These are phyloP conservation scores for Sphaerulina musiva DNA, from an alignment of 2,329 filamentous ascomycete species.

Conservation along the genomic window DNA sequence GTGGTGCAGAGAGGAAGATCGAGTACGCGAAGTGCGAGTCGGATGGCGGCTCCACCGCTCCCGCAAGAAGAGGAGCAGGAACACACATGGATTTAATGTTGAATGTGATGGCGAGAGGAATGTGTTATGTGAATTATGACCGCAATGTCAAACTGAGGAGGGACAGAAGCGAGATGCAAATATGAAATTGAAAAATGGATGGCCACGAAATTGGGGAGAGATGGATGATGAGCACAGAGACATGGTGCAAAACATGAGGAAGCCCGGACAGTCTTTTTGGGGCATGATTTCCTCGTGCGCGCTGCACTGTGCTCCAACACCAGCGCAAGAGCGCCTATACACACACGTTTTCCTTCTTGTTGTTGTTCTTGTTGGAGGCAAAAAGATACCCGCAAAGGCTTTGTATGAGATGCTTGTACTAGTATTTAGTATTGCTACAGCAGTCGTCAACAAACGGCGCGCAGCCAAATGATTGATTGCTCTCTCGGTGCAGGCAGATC, in stretches of 20 bases:
- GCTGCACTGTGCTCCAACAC: too few species aligned
- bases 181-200: background rate
- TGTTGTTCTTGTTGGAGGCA: background rate
- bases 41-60: slow-evolving; percentile 7
- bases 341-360: background rate
- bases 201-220: too few species aligned
- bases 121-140: slow-evolving; percentile 1
- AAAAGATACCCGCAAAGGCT: background rate
- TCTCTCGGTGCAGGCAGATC: background rate
- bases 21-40: slow-evolving; percentile 2
- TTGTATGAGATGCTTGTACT: background rate
- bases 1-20: slow-evolving; percentile 22
- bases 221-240: background rate
- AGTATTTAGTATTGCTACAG: background rate
- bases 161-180: background rate
- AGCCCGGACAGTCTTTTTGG: too few species aligned
- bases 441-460: background rate
- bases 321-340: background rate
- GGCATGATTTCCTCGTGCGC: too few species aligned
- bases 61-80: slow-evolving; percentile 7
- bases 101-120: slow-evolving; percentile 5
- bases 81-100: slow-evolving; percentile 10
- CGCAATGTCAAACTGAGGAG: slow-evolving; percentile 2
- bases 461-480: background rate
- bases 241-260: background rate